Conservation (phyloP, 139 green algal genomes). For the Asterochloris sp. region DNA sequence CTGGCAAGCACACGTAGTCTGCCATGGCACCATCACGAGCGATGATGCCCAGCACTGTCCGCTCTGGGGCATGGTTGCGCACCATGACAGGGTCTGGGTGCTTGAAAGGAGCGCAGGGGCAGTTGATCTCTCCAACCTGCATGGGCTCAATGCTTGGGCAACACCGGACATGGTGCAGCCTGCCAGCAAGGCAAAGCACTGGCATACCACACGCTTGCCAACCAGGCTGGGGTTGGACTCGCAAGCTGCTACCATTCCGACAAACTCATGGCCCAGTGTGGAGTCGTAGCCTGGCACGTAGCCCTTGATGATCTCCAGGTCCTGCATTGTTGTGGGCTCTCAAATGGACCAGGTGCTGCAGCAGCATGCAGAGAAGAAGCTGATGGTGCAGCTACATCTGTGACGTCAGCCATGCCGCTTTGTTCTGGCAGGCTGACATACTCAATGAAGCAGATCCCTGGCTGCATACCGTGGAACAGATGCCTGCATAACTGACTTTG, state of each 20-base stretch:
- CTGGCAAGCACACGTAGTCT: slow-evolving; percentile 55
- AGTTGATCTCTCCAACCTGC: slow-evolving; percentile 77
- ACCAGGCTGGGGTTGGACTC: no score
- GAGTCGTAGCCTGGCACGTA: slow-evolving; percentile 65
- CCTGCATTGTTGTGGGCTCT: slow-evolving; percentile 21
- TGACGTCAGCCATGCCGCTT: no score
- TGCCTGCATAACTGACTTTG: slow-evolving; percentile 7
- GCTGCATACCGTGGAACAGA: slow-evolving; percentile 18
- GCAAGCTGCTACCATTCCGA: slow-evolving; percentile 41
- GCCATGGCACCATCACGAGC: slow-evolving; percentile 56
- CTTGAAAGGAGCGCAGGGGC: slow-evolving; percentile 37
- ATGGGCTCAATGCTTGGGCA: slow-evolving; percentile 20
- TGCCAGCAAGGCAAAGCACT: no score
- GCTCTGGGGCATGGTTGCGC: slow-evolving; percentile 54
- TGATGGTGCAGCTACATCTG: no score
- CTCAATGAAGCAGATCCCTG: background rate
- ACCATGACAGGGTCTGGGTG: slow-evolving; percentile 48
- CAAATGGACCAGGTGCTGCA: background rate
- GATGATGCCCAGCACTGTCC: slow-evolving; percentile 77
- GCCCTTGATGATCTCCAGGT: slow-evolving; percentile 67
- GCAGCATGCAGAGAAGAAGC: no score
- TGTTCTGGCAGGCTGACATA: no score
- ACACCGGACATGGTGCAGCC: background rate
- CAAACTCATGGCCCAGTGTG: slow-evolving; percentile 75
- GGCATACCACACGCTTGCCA: no score